These are phyloP conservation scores for Byssoonygena ceratinophila DNA, from an alignment of 2,329 filamentous ascomycete species.

Conservation along the genomic window DNA sequence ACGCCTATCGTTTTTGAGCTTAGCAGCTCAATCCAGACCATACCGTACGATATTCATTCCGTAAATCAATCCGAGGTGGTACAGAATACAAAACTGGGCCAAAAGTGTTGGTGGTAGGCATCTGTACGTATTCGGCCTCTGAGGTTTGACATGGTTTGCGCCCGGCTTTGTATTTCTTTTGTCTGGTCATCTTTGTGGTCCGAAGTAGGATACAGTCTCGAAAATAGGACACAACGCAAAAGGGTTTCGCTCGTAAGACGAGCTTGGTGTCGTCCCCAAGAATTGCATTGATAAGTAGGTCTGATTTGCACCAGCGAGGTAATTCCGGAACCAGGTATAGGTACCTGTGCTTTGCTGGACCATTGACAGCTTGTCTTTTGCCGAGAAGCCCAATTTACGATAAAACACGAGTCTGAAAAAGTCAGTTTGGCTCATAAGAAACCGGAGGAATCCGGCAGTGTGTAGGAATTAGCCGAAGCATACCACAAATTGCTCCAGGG, in stretches of 20 bases:
- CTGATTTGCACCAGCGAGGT: constrained; percentile 6
- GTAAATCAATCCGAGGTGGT: constrained; percentile 3
- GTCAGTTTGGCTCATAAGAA: background rate
- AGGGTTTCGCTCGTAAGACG: background rate
- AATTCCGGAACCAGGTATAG: background rate
- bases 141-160: background rate
- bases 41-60: background rate
- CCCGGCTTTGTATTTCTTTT: background rate
- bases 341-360: too few relatives aligned
- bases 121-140: background rate
- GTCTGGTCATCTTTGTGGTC: too few relatives aligned
- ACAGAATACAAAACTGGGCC: background rate
- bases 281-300: constrained; percentile 1
- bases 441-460: background rate
- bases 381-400: constrained; percentile 7
- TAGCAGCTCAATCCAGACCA: background rate
- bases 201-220: too few relatives aligned
- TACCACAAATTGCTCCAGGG: constrained; percentile 44
- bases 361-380: too few relatives aligned
- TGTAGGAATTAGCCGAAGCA: constrained; percentile 1
- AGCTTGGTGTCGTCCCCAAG: constrained; percentile 1
- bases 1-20: background rate
- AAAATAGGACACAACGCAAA: background rate
- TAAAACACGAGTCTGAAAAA: constrained; percentile 14
- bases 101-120: background rate